phyloP scores from a whole-genome alignment of 306 rosid genomes.

The Cucurbita moschata region DNA sequence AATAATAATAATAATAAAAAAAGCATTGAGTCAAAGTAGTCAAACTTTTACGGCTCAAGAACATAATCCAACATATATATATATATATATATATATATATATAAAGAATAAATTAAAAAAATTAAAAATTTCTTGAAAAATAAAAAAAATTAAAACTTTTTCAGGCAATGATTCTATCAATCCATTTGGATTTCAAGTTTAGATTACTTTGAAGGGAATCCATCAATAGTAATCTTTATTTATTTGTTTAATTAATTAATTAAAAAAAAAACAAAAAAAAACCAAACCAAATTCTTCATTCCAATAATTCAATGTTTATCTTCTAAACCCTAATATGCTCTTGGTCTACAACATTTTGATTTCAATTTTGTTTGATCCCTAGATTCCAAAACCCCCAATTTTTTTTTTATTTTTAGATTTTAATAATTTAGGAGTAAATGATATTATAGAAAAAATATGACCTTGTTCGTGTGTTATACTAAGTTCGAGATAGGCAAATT shows the following conservation, averaged over 20 bases:
- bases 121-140: neutral
- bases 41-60: no score
- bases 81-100: neutral
- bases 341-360: neutral
- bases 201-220: neutral
- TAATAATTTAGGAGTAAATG: no score
- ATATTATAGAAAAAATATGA: no score
- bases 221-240: neutral
- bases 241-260: neutral
- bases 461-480: neutral
- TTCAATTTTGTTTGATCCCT: neutral
- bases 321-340: neutral
- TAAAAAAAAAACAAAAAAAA: neutral
- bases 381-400: neutral
- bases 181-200: neutral
- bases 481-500: neutral
- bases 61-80: no score
- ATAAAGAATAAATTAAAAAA: neutral
- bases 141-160: neutral
- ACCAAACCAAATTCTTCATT: neutral
- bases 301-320: neutral
- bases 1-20: no score
- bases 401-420: neutral
- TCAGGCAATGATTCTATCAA: conserved; percentile 4
- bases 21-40: conserved; percentile 57